phyloP scores from a whole-genome alignment of 2,329 filamentous ascomycete species.

The Diaporthe batatas region DNA sequence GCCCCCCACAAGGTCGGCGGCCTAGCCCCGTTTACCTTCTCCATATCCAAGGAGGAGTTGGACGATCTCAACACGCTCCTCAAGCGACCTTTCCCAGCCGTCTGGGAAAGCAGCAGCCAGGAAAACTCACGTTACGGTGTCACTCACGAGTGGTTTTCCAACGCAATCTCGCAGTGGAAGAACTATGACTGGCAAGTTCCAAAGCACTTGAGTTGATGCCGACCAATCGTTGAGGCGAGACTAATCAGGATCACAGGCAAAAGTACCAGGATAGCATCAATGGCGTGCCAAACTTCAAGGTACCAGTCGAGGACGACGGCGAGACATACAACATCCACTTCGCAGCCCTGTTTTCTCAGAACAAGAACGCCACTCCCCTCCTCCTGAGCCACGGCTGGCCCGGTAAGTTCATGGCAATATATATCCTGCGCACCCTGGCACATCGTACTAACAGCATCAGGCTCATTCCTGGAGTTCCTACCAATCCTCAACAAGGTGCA shows the following conservation, averaged over 20 bases:
- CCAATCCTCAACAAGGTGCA: conserved; percentile 61
- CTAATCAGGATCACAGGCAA: conserved; percentile 50
- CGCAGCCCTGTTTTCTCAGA: conserved; percentile 65
- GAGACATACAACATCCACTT: conserved; percentile 63
- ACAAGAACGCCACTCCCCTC: conserved; percentile 63
- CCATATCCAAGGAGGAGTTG: conserved; percentile 16
- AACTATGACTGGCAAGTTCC: conserved; percentile 16
- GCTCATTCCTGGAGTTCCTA: conserved; percentile 68
- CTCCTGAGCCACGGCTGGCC: conserved; percentile 70
- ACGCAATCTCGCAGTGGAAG: conserved; percentile 15
- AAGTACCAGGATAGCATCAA: conserved; percentile 56
- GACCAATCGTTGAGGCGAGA: too few species aligned
- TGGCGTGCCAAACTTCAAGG: conserved; percentile 62
- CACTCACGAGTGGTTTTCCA: background rate
- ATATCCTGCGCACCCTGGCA: too few species aligned
- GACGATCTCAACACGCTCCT: conserved; percentile 17
- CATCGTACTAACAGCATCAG: conserved; percentile 28
- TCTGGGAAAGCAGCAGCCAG: conserved; percentile 18
- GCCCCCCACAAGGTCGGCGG: conserved; percentile 10
- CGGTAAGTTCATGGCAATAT: background rate
- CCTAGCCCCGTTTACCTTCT: conserved; percentile 9
- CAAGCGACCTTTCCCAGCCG: conserved; percentile 15
- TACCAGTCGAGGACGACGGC: conserved; percentile 53
- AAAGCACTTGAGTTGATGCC: background rate
- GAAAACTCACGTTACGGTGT: background rate